phyloP scores from a whole-genome alignment of 805 yeast species.

The Lipomyces mesembrius region DNA sequence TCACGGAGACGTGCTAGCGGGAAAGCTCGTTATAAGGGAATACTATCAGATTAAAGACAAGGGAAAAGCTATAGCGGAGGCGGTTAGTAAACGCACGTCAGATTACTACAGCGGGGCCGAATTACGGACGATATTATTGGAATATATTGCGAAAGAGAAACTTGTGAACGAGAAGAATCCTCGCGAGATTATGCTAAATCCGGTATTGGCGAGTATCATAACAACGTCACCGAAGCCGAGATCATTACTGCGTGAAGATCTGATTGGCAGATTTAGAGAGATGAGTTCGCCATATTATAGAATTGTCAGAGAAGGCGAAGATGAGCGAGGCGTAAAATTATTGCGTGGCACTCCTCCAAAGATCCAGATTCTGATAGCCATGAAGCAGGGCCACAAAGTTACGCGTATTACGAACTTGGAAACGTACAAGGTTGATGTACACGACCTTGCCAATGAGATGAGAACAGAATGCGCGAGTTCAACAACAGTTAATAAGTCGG shows the following conservation, averaged over 20 bases:
- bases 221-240: constrained; percentile 30
- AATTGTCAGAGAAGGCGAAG: constrained; percentile 56
- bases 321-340: constrained; percentile 46
- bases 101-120: constrained; percentile 60
- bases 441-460: constrained; percentile 66
- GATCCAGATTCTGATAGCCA: constrained; percentile 69
- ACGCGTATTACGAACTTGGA: constrained; percentile 77
- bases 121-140: constrained; percentile 56
- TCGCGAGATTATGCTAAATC: constrained; percentile 61
- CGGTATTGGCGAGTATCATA: constrained; percentile 45
- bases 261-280: constrained; percentile 50
- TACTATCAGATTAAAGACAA: constrained; percentile 48
- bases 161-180: constrained; percentile 60
- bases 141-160: constrained; percentile 59
- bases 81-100: constrained; percentile 47
- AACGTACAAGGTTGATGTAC: constrained; percentile 65
- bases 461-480: constrained; percentile 88
- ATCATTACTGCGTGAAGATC: constrained; percentile 46
- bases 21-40: constrained; percentile 17
- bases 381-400: constrained; percentile 80
- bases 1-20: neutral
- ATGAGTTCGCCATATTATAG: constrained; percentile 52
- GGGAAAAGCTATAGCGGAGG: constrained; percentile 57
- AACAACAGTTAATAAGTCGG: constrained; percentile 56
- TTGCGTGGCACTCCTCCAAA: constrained; percentile 71